Evolutionary conservation across 225 moss, liverwort and hornwort species (phyloP), one percentile per base, ranked within the genome.

Genomic region (Anthoceros angustus): DNA sequence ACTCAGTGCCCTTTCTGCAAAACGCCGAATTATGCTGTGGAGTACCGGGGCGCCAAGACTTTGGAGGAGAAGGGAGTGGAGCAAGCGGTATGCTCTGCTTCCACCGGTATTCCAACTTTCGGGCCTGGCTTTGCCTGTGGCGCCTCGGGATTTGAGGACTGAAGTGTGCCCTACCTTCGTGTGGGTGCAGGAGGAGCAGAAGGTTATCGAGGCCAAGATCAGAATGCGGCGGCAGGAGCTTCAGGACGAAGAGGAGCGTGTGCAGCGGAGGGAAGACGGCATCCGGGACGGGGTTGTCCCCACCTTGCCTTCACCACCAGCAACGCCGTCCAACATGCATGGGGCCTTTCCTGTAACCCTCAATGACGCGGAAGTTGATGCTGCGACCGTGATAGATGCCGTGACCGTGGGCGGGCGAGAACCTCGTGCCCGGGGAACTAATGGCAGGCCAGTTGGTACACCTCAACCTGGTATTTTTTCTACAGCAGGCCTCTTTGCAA

Each of bases 1-100:
- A 79, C 79, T 41, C 84, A 82, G 82, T 84, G 84, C 66, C 84
- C 84, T 42, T 84, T 82, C 62, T 84, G 84, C 43, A 84, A 84
- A 72, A 79, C 79, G 0, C 70, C 75, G 41, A 66, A 68, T 70
- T 84, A 84, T 61, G 75, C 82, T 67, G 84, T 84, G 8, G 84
- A 84, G 69, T 84, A 72, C 70, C 72, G 84, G 50, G 84, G 84
- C 67, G 77, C 84, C 26, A 84, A 82, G 79, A 82, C 79, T 21
- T n/a, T 79, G 61, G 82, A 82, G 73, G 84, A 84, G 73, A 84
- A 84, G 67, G 84, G 84, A 62, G 70, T 82, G 63, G 84, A 84
- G 62, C 82, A 84, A 84, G 84, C 79, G 75, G 84, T 84, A 79
- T 45, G 21, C 42, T 67, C 43, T 67, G 5, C 23, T 6, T 6